Base-by-base conservation (phyloP, 441 rosid species). In the Populus hybrid region DNA sequence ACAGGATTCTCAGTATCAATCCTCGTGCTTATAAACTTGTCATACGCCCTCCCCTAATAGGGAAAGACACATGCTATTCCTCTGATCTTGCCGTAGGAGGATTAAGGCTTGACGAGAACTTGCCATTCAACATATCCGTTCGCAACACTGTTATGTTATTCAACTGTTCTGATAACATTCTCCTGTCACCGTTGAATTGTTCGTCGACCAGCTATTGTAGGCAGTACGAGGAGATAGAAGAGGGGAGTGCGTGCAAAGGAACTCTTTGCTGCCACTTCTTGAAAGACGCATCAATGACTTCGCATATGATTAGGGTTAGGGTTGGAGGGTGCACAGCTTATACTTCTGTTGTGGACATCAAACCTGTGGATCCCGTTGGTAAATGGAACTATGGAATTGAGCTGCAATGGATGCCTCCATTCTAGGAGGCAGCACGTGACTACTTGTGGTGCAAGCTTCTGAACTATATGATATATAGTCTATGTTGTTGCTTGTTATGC, bases 251-350 rank as follows among this genome's bases (percentile, higher is more conserved):
- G 16, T 89, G 91, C 73, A 72, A 3, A 71, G 84, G 82, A 8
- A 87, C 86, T 16, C 89, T 91, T 53, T 89, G 93, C 69, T 91
- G 91, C 79, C 92, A 89, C 78, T 88, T 73, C 83, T 76, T 88
- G 86, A 88, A 88, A 83, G 94, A 91, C 71, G 75, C 90, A 12
- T 77, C 90, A 63, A 88, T 88, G 86, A 87, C 84, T 16, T 82
- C 89, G 0, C 90, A 75, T 67, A 82, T 73, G 82, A 89, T 89
- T 69, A 85, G 90, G 80, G 84, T 86, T 24, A 78, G 93, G 78
- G 64, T 67, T 36, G 93, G 89, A 34, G 94, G 93, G 1, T 87
- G 90, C 80, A 85, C 89, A 46, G 91, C 89, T 70, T 91, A 86
- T 77, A 86, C 90, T 70, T 79, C 79, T 16, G 82, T 87, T 26